Conservation (phyloP, 2,329 filamentous ascomycete genomes). For the Hypoxylon sp. region DNA sequence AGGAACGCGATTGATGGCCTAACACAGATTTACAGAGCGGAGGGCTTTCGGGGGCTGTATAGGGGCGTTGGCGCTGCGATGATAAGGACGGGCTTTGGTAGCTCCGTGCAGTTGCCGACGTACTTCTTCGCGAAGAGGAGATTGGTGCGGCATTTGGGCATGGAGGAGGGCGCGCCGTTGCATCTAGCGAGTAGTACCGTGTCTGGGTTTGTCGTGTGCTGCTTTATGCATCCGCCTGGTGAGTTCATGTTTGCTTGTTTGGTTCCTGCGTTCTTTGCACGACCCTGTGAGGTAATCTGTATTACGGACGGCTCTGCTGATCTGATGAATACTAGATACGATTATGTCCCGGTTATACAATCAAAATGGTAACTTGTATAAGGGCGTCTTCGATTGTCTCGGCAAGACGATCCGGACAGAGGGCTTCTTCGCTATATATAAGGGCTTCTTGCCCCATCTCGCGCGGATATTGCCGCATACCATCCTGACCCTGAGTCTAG, state of each 20-base stretch:
- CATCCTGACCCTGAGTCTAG: slow-evolving; percentile 90
- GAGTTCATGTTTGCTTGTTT: no score
- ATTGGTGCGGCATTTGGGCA: slow-evolving; percentile 83
- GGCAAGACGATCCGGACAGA: slow-evolving; percentile 92
- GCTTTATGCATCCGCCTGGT: slow-evolving; percentile 97
- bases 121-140: slow-evolving; percentile 98
- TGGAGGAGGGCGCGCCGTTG: slow-evolving; percentile 90
- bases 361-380: slow-evolving; percentile 97
- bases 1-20: slow-evolving; percentile 87
- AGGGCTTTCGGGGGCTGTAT: slow-evolving; percentile 88
- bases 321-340: slow-evolving; percentile 72
- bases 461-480: slow-evolving; percentile 96
- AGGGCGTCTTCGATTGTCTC: slow-evolving; percentile 91
- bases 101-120: slow-evolving; percentile 94
- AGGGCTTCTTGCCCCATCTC: slow-evolving; percentile 95
- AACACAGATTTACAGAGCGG: slow-evolving; percentile 80
- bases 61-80: slow-evolving; percentile 92
- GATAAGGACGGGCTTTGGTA: slow-evolving; percentile 95
- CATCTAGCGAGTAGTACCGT: slow-evolving; percentile 90
- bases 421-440: slow-evolving; percentile 93
- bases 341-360: slow-evolving; percentile 99
- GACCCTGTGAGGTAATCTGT: background rate
- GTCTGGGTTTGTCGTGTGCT: slow-evolving; percentile 96
- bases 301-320: no score
- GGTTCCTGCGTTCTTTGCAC: background rate